phyloP scores from a whole-genome alignment of 2,329 filamentous ascomycete species.

The Hawksworthiomyces lignivorus region DNA sequence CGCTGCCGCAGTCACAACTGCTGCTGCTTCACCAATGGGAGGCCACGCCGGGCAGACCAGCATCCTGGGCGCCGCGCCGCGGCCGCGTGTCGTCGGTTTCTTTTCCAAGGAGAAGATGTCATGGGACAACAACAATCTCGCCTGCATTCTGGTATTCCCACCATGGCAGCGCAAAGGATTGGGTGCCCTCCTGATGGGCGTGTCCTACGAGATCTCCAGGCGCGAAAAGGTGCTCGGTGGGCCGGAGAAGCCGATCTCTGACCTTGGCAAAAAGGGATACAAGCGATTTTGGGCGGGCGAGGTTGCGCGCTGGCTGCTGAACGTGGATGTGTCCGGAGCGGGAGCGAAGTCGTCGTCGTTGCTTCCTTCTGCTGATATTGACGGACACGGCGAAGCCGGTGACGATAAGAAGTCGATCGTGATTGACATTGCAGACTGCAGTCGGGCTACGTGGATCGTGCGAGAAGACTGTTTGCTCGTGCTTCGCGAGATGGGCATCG shows the following conservation, averaged over 20 bases:
- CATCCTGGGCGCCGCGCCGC: conserved; percentile 7
- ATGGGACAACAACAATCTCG: conserved; percentile 97
- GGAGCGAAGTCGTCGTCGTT: not conserved
- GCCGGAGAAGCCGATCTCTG: conserved; percentile 87
- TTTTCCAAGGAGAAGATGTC: conserved; percentile 99
- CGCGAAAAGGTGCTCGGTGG: conserved; percentile 79
- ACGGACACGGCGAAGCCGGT: no score
- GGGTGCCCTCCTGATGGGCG: conserved; percentile 81
- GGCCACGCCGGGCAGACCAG: conserved; percentile 1
- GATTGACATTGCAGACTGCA: conserved; percentile 62
- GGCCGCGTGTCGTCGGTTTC: conserved; percentile 67
- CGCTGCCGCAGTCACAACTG: conserved; percentile 1
- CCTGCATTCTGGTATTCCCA: conserved; percentile 91
- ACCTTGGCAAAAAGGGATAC: conserved; percentile 77
- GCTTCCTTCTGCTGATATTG: not conserved
- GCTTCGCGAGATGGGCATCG: conserved; percentile 71
- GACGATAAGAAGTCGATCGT: conserved; percentile 34
- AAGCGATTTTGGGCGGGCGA: conserved; percentile 79
- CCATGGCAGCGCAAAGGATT: conserved; percentile 90
- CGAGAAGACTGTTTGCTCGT: conserved; percentile 75
- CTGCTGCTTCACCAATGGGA: conserved; percentile 10
- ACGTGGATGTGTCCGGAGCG: conserved; percentile 31
- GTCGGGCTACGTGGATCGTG: conserved; percentile 72
- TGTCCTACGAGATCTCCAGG: conserved; percentile 85
- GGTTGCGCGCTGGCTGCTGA: conserved; percentile 62